Conservation (phyloP, 495 filamentous ascomycete genomes). For the Penicillium daleae region DNA sequence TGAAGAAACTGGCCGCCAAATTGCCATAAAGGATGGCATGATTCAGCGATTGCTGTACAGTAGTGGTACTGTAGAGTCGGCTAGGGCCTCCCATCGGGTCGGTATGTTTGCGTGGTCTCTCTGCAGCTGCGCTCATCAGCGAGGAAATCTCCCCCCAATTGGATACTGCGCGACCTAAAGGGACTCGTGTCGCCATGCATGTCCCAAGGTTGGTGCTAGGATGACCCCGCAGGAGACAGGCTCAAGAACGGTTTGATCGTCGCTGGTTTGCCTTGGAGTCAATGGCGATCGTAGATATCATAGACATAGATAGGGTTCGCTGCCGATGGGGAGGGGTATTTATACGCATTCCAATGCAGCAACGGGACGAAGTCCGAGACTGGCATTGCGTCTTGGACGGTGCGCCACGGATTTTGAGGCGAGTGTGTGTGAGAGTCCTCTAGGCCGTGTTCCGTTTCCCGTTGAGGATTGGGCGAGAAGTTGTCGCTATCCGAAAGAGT, state of each 20-base stretch:
- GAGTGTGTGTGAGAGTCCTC: neutral
- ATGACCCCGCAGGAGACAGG: constrained; percentile 34
- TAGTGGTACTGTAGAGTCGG: neutral
- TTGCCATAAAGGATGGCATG: neutral
- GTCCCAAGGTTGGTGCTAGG: constrained; percentile 24
- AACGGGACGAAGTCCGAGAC: constrained; percentile 1
- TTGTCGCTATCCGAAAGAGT: constrained; percentile 8
- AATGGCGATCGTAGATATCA: neutral
- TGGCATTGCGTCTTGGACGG: neutral
- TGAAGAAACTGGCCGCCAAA: constrained; percentile 24
- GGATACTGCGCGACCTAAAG: neutral
- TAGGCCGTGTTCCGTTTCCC: neutral
- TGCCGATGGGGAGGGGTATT: neutral
- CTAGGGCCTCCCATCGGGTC: neutral
- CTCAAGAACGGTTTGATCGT: constrained; percentile 24
- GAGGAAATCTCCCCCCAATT: constrained; percentile 14
- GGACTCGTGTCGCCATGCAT: constrained; percentile 29
- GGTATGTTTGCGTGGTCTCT: constrained; percentile 9
- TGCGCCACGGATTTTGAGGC: neutral
- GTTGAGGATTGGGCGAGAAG: constrained; percentile 4
- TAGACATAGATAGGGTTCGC: neutral
- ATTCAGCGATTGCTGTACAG: neutral
- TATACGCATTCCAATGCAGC: neutral
- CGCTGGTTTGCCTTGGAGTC: constrained; percentile 9
- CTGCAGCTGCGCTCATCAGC: constrained; percentile 16